Evolutionary conservation across 208 protist species (phyloP), one percentile per base, ranked within the genome.

Genomic region (Leishmania gerbilli): DNA sequence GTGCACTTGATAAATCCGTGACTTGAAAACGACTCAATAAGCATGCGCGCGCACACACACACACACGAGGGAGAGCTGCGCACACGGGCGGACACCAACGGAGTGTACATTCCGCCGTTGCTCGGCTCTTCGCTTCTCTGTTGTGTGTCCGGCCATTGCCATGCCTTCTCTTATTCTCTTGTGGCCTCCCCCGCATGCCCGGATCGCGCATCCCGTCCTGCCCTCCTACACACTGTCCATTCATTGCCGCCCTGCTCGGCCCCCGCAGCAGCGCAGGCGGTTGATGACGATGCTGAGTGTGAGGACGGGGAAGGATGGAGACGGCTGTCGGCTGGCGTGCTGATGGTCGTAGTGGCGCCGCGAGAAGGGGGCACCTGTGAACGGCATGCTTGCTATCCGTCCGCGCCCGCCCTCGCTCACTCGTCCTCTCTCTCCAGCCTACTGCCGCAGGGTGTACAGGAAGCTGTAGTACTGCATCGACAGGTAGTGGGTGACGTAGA

Each of bases 381-480:
- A n/a, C 19, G 65, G 11, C 21, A 17, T 49, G 42, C 45, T 51
- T 19, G 68, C 6, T 37, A 31, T 24, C 27, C 34, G 2, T 72
- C 42, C 27, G 40, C 49, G 31, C 40, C 15, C 15, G 15, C 31
- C 2, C 27, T 58, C 47, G n/a, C 60, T 37, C n/a, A 1, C 47
- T 56, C 47, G 15, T 17, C 27, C 24, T 53, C 27, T 53, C 27
- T 47, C 24, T 56, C 40, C n/a, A n/a, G 11, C 47, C 71, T 91
- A 94, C 79, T 95, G 80, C 53, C 90, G 87, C 19, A 96, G 75
- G 17, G 91, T 90, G 79, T 96, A 97, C 49, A 96, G 88, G 79
- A 97, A 96, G 56, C 88, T 94, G 87, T 93, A 95, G 84, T 97
- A 90, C 85, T 96, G 95, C 86, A 94, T 93, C 49, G 83, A 91